Evolutionary conservation across 805 yeast species (phyloP), one percentile per base, ranked within the genome.

Genomic region (Yarrowia sp.): DNA sequence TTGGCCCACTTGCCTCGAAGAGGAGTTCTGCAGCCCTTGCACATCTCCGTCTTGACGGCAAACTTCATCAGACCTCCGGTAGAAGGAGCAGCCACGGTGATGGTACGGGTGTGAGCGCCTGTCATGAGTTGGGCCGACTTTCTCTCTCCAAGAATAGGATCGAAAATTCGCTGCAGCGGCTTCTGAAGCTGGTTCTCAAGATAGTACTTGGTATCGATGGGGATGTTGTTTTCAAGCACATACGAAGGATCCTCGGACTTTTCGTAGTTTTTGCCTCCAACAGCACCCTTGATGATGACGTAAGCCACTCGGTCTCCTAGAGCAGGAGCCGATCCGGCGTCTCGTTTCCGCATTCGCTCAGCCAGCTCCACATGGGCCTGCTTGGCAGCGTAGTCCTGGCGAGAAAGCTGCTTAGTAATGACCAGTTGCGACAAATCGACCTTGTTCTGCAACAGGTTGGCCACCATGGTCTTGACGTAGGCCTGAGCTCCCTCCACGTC

Each of bases 251-350:
- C 99, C 77, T 95, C 99, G 0, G 98, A 93, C 78, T 95, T 92
- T 72, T 94, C 97, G 78, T 93, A 96, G 70, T 93, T 89, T 76
- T 92, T 93, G 58, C 81, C 86, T 68, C 91, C 90, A 64, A 91
- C 88, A 6, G 91, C 88, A 0, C 94, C 87, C 74, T 86, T 86
- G 72, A 91, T 89, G 69, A 95, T 93, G 42, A 95, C 99, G 76
- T 94, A 95, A 7, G 98, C 98, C 39, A 95, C 98, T 79, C 99
- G 90, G 76, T 95, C 99, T 68, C 99, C 99, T 58, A 95, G 84
- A 13, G 92, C 87, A 3, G 99, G 99, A 0, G 99, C 99, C 9
- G 96, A 89, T 30, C 99, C 99, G 0, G 97, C 89, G 75, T 95
- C 99, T 81, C 99, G 88, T 76, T 92, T 92, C 66, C 87, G 85